Evolutionary conservation across 75 land plant genomes (phyloP).

Genomic region (Pinus albicaulis): DNA sequence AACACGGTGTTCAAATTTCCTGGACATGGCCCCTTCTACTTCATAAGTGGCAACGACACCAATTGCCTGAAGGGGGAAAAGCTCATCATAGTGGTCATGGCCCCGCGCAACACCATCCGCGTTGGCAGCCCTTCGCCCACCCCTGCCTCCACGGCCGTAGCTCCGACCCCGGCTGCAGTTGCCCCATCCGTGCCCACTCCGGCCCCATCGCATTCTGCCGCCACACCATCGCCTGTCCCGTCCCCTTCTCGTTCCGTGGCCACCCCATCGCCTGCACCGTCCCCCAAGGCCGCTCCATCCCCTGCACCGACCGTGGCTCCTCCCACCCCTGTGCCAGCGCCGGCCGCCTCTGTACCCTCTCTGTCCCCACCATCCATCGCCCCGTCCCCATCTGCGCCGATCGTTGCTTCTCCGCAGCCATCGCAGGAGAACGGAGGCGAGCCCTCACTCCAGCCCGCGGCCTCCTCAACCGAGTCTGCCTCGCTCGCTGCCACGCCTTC

Average conservation of each 20-base stretch:
- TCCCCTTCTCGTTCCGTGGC: background rate
- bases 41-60: conserved; percentile 40
- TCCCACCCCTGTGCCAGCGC: no score
- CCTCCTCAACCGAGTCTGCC: no score
- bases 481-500: no score
- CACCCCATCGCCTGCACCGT: background rate
- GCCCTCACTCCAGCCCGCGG: no score
- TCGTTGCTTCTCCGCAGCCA: no score
- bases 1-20: conserved; percentile 30
- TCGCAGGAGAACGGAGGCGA: no score
- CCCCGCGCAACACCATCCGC: conserved; percentile 9
- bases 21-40: conserved; percentile 43
- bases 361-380: no score
- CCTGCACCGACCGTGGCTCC: no score
- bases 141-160: conserved; percentile 8
- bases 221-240: background rate
- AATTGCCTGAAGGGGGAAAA: conserved; percentile 42
- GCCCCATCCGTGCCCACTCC: background rate
- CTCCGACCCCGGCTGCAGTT: conserved; percentile 18
- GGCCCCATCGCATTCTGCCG: background rate
- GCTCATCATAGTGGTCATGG: conserved; percentile 38
- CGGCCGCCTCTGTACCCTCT: no score
- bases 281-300: background rate
- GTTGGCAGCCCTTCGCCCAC: conserved; percentile 21
- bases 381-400: no score